These are phyloP conservation scores for Heterobasidion annosum DNA, from an alignment of 1,284 basidiomycete species.

Conservation along the genomic window DNA sequence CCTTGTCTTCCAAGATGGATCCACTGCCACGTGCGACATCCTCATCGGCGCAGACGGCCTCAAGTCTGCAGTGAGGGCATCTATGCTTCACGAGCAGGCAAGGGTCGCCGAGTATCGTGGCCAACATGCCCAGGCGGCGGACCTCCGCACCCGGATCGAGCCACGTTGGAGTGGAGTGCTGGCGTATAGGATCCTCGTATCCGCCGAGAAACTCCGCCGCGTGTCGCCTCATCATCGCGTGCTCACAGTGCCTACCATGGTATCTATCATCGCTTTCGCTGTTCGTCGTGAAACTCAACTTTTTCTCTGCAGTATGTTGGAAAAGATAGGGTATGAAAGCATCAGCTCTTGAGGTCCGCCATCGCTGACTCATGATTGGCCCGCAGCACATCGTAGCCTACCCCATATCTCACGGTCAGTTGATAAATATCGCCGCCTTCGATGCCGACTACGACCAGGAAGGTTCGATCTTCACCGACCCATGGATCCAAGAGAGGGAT, in stretches of 20 bases:
- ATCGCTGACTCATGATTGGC: neutral
- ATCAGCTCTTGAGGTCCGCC: neutral
- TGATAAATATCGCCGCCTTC: conserved; percentile 35
- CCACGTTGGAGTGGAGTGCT: conserved; percentile 30
- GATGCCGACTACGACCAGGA: conserved; percentile 22
- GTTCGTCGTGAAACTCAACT: neutral
- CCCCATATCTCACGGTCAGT: conserved; percentile 29
- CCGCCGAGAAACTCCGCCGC: conserved; percentile 22
- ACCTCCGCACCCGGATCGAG: conserved; percentile 14
- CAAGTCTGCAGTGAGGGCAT: conserved; percentile 20
- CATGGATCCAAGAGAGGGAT: conserved; percentile 24
- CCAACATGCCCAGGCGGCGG: conserved; percentile 10
- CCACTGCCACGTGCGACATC: conserved; percentile 32
- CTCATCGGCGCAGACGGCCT: conserved; percentile 43
- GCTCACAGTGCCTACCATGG: conserved; percentile 24
- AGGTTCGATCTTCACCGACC: conserved; percentile 23
- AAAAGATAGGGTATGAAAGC: conserved; percentile 24
- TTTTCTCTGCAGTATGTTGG: conserved; percentile 29
- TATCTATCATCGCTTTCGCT: conserved; percentile 15
- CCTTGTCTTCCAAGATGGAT: conserved; percentile 35
- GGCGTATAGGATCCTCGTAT: conserved; percentile 30
- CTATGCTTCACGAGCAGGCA: conserved; percentile 17
- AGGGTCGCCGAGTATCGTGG: conserved; percentile 10
- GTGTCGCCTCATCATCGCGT: conserved; percentile 24
- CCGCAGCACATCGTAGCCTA: conserved; percentile 33